These are phyloP conservation scores for Dictyostelium citrinum DNA, from an alignment of 78 protist species.

Conservation along the genomic window DNA sequence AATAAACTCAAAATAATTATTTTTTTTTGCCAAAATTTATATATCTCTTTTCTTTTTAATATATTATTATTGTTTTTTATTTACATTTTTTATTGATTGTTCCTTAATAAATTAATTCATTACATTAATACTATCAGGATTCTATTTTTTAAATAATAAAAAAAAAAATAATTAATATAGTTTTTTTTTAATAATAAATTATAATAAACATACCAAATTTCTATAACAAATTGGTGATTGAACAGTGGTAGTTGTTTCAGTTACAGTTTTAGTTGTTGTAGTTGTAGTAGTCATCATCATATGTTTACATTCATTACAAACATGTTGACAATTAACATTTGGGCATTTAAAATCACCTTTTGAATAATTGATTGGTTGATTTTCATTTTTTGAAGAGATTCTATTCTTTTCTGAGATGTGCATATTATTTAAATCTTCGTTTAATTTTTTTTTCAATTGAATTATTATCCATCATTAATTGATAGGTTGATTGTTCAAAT, in stretches of 20 bases:
- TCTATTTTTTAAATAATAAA: background rate
- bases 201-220: background rate
- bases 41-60: background rate
- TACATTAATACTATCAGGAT: slow-evolving; percentile 5
- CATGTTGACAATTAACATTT: background rate
- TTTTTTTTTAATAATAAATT: background rate
- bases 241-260: background rate
- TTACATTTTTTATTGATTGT: background rate
- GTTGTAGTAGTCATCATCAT: background rate
- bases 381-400: background rate
- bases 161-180: background rate
- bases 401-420: background rate
- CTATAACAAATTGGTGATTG: background rate
- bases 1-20: background rate
- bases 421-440: background rate
- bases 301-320: background rate
- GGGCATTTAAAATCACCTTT: background rate
- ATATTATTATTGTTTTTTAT: background rate
- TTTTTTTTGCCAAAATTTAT: no score
- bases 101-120: background rate
- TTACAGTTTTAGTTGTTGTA: background rate
- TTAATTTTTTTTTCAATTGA: background rate
- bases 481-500: slow-evolving; percentile 37
- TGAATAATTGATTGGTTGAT: background rate
- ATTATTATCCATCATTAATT: background rate